Evolutionary conservation across 148 eudicot genomes (phyloP), one percentile per base, ranked within the genome.

Genomic region (Spergularia marina): DNA sequence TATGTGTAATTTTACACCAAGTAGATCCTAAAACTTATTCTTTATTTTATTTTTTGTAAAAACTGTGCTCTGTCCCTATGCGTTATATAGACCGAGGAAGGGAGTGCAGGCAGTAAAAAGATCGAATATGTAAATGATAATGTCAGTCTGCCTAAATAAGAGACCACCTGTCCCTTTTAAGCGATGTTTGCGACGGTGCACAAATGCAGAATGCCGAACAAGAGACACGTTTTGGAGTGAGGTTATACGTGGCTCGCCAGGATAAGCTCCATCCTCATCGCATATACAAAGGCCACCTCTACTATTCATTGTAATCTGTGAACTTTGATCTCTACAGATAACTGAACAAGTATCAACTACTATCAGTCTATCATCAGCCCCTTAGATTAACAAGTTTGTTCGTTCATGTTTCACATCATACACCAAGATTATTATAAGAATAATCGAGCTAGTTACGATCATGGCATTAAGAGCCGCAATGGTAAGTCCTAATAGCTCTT

Each of bases 401-500:
- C 0, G 56, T 53, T 53, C 56, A 12, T 53, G 17, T 16, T 53
- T 3, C 10, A 53, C 11, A 53, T 53, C 15, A 10, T 53, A 2
- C 36, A 12, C 6, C 39, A 44, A 44, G 49, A 44, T 44, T 6
- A 9, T 44, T 44, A 5, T 61, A 11, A 7, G 9, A 61, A 61
- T 23, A 3, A 12, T 62, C 14, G 7, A 21, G 15, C 4, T 10
- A 20, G 39, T 10, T 74, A 25, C 65, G 39, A 30, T 30, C 77
- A 74, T 74, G 77, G 70, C 77, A 23, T 59, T 36, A 51, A 74
- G 77, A 61, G 41, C 67, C 23, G 70, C 70, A 4, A 25, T 74
- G 77, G 76, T 74, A 63, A 74, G 12, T 74, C 17, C 13, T 30
- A 30, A 30, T 30, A 30, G 2, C 47, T 41, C 47, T 41, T n/a